These are phyloP conservation scores for Metschnikowia sp. DNA, from an alignment of 805 yeast species.

Conservation along the genomic window DNA sequence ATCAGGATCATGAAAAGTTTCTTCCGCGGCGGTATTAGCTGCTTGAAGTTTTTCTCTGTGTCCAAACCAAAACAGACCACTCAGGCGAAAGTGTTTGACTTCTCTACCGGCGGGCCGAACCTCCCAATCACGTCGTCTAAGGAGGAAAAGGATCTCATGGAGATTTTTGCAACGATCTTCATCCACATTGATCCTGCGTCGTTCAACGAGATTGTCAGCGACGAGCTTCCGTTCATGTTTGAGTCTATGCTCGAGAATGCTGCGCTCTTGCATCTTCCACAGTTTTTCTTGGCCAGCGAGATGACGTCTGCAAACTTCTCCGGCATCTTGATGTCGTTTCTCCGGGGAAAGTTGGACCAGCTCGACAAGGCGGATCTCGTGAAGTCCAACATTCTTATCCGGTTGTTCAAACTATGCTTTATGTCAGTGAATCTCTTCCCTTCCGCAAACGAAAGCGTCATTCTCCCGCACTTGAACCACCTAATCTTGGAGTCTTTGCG, in stretches of 20 bases:
- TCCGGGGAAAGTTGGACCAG: slow-evolving; percentile 67
- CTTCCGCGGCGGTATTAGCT: slow-evolving; percentile 80
- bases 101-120: slow-evolving; percentile 75
- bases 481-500: slow-evolving; percentile 77
- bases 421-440: slow-evolving; percentile 96
- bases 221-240: slow-evolving; percentile 75
- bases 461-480: slow-evolving; percentile 82
- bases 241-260: slow-evolving; percentile 79
- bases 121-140: slow-evolving; percentile 83
- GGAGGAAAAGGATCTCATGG: slow-evolving; percentile 95
- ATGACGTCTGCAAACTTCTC: slow-evolving; percentile 91
- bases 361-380: slow-evolving; percentile 78
- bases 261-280: slow-evolving; percentile 86
- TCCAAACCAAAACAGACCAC: slow-evolving; percentile 45
- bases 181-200: slow-evolving; percentile 94
- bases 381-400: slow-evolving; percentile 73
- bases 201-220: slow-evolving; percentile 84
- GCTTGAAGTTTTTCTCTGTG: slow-evolving; percentile 69
- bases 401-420: slow-evolving; percentile 88
- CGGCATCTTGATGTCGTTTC: slow-evolving; percentile 73
- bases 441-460: slow-evolving; percentile 76
- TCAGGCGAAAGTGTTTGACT: slow-evolving; percentile 41
- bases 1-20: slow-evolving; percentile 69
- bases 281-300: slow-evolving; percentile 89
- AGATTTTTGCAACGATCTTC: slow-evolving; percentile 87